Conservation (phyloP, 148 eudicot genomes). For the Bassia scoparia region DNA sequence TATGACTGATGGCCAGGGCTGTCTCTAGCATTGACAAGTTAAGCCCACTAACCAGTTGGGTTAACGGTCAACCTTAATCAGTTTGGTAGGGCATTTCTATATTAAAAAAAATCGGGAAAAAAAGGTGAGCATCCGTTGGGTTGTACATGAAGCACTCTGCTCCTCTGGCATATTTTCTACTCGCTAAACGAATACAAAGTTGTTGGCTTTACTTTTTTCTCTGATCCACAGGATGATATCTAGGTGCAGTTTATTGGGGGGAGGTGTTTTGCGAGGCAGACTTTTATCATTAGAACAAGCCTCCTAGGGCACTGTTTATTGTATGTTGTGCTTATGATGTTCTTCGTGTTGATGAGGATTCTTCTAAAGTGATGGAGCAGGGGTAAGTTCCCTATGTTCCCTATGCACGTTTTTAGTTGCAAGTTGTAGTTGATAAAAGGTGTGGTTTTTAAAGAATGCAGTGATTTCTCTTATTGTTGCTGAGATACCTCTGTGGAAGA, state of each 20-base stretch:
- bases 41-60: too few species aligned
- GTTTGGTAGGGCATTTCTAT: too few species aligned
- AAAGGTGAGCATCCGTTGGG: neutral
- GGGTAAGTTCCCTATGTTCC: conserved; percentile 40
- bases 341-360: conserved; percentile 74
- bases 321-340: conserved; percentile 73
- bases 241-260: neutral
- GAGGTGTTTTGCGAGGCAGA: neutral
- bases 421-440: neutral
- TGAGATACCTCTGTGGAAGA: conserved; percentile 67
- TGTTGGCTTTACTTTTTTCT: neutral
- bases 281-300: neutral
- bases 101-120: too few species aligned
- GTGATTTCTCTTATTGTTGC: conserved; percentile 23
- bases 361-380: conserved; percentile 30
- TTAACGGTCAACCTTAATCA: too few species aligned
- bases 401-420: neutral
- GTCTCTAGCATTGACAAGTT: too few species aligned
- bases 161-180: neutral
- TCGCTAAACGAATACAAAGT: neutral
- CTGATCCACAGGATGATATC: neutral
- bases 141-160: neutral
- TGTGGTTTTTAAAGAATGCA: neutral
- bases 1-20: too few species aligned
- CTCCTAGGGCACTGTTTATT: neutral